Base-by-base conservation (phyloP, 441 rosid species). In the Arabidopsis hybrid region DNA sequence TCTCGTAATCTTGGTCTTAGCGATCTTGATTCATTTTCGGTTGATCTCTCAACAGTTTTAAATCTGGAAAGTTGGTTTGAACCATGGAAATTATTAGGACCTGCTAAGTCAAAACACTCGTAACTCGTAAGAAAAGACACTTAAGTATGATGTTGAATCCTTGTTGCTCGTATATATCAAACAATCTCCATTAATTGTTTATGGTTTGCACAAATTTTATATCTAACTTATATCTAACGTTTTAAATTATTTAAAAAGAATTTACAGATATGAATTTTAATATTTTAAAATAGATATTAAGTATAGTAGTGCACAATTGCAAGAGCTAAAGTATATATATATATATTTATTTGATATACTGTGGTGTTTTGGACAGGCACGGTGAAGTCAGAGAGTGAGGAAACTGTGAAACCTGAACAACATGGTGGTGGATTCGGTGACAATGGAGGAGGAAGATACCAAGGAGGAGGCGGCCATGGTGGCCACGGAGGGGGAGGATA, bases 351-450 rank as follows among this genome's bases (percentile, higher is more conserved):
- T 49, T 29, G 16, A 29, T 34, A 45, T 36, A 40, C 45, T 75
- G 32, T 60, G 43, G 5, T 32, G 39, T 50, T 53, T 73, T 39
- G 40, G 60, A 34, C 11, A 70, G 66, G 35, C 8, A 57, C 21
- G 12, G 71, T 49, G 32, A 61, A 52, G 8, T 8, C 69, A 4
- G 58, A 68, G 58, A 60, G 21, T 60, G 49, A 70, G 32, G 61
- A 63, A 50, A 39, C 55, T 35, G 47, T 46, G 39, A 32, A 70
- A 56, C 66, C 71, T 64, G 75, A 65, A 26, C 35, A 49, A 3
- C 49, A 73, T 47, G 65, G 60, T 29, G 76, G 75, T 51, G 62
- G 75, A 5, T 11, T 8, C 5, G 49, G 64, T 0, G 67, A 60
- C 1, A 38, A 38, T 38, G 61, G 60, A 45, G 31, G 66, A 8